Percentiles rank a stretch among this genome's conserved stretches.
These are phyloP conservation scores for Nepenthes alata DNA, from an alignment of 179 eudicot species.

Conservation along the genomic window DNA sequence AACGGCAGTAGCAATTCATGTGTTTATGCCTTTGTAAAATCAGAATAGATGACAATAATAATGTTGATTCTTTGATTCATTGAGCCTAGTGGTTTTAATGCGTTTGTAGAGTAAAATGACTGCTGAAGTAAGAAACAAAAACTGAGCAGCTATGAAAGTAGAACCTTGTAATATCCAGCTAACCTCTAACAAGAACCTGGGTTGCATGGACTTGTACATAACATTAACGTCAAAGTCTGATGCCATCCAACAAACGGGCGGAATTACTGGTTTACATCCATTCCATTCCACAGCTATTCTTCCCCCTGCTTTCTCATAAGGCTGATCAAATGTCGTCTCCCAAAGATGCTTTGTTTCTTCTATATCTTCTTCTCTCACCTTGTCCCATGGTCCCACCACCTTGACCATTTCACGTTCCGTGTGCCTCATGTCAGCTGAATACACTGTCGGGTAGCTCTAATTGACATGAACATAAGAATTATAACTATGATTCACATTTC, in stretches of 20 bases:
- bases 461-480: slow-evolving; percentile 5
- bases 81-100: too few relatives aligned
- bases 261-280: slow-evolving; percentile 16
- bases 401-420: slow-evolving; percentile 43
- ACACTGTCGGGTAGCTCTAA: slow-evolving; percentile 83
- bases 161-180: slow-evolving; percentile 9
- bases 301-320: slow-evolving; percentile 89
- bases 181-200: slow-evolving; percentile 79
- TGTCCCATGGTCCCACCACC: slow-evolving; percentile 47
- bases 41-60: too few relatives aligned
- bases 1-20: too few relatives aligned
- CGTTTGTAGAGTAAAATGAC: too few relatives aligned
- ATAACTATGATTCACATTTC: background rate
- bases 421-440: slow-evolving; percentile 61
- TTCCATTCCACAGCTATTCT: slow-evolving; percentile 18
- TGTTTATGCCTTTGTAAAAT: too few relatives aligned
- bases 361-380: slow-evolving; percentile 33
- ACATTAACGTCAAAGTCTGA: slow-evolving; percentile 57
- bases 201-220: slow-evolving; percentile 65
- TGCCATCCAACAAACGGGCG: slow-evolving; percentile 48
- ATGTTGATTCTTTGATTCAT: too few relatives aligned
- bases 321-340: slow-evolving; percentile 66
- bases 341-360: slow-evolving; percentile 56
- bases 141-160: too few relatives aligned
- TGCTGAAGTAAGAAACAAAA: too few relatives aligned